A percentile compares a stretch with the other conserved stretches of the same genome.
These are phyloP conservation scores for Crithidia fasciculata DNA, from an alignment of 208 protist species.

Conservation along the genomic window DNA sequence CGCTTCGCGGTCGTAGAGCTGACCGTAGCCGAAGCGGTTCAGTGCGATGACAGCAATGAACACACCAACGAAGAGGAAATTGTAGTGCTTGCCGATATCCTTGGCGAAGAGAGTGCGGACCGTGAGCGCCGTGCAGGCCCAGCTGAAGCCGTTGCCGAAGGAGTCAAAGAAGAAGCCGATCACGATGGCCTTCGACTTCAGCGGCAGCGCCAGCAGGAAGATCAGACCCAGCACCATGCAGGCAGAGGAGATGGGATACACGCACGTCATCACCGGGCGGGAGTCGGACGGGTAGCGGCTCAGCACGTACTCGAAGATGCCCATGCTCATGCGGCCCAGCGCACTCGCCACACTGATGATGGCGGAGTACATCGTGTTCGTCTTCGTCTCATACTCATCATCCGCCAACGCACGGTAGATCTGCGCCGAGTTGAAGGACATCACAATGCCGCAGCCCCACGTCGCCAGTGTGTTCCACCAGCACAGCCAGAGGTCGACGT, in stretches of 20 bases:
- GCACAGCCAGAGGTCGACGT: slow-evolving; percentile 60
- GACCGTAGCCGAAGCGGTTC: slow-evolving; percentile 70
- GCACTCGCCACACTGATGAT: slow-evolving; percentile 74
- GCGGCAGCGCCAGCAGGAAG: slow-evolving; percentile 49
- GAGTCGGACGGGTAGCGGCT: slow-evolving; percentile 30
- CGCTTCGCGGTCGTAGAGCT: slow-evolving; percentile 61
- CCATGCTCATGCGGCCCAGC: slow-evolving; percentile 59
- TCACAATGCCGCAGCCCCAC: slow-evolving; percentile 69
- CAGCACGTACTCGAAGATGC: slow-evolving; percentile 50
- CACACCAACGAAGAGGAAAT: slow-evolving; percentile 65
- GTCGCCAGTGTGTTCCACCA: slow-evolving; percentile 65
- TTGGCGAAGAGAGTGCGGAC: slow-evolving; percentile 56
- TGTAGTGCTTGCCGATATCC: slow-evolving; percentile 81
- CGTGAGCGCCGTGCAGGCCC: slow-evolving; percentile 53
- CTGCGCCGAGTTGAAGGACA: slow-evolving; percentile 69
- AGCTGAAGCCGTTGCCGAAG: slow-evolving; percentile 69
- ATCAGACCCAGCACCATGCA: slow-evolving; percentile 46
- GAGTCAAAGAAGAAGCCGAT: slow-evolving; percentile 62
- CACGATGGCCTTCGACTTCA: slow-evolving; percentile 48
- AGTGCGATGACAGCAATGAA: slow-evolving; percentile 60
- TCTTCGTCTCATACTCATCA: slow-evolving; percentile 35
- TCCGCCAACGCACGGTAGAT: slow-evolving; percentile 60
- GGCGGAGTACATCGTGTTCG: slow-evolving; percentile 54
- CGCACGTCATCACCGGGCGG: slow-evolving; percentile 43
- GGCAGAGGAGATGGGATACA: slow-evolving; percentile 42